Conservation (phyloP, 257 asterid species). For the Phtheirospermum japonicum region DNA sequence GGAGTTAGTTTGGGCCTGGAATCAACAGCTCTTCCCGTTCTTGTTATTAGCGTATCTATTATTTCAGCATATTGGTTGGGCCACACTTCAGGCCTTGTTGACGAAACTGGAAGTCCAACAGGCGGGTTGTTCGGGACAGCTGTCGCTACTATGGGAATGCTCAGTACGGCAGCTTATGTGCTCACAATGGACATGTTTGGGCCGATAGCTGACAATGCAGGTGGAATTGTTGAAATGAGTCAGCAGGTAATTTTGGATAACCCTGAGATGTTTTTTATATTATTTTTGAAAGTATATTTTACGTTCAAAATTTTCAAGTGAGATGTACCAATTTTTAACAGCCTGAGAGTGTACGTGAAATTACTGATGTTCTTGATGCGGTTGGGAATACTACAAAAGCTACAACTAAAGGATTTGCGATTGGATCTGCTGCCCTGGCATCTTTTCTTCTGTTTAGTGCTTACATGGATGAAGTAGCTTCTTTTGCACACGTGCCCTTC, state of each 20-base stretch:
- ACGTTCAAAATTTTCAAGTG: neutral
- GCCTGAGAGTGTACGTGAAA: conserved; percentile 99
- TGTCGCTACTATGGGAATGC: conserved; percentile 99
- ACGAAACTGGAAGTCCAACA: conserved; percentile 88
- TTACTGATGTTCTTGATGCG: conserved; percentile 96
- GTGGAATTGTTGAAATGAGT: conserved; percentile 99
- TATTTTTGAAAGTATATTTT: neutral
- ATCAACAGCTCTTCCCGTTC: conserved; percentile 98
- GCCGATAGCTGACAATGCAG: conserved; percentile 99
- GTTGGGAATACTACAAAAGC: conserved; percentile 99
- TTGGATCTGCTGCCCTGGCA: conserved; percentile 99
- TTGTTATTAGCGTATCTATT: conserved; percentile 79
- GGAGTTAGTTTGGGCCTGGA: conserved; percentile 98
- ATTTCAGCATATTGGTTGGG: conserved; percentile 97
- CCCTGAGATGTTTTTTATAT: conserved; percentile 8
- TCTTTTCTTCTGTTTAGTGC: conserved; percentile 98
- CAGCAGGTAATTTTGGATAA: conserved; percentile 67
- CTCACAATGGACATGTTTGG: conserved; percentile 99
- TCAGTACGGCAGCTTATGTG: conserved; percentile 98
- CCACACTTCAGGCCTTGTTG: conserved; percentile 87
- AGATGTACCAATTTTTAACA: conserved; percentile 31
- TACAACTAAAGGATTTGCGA: conserved; percentile 99
- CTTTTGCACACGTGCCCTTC: conserved; percentile 69
- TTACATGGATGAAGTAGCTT: conserved; percentile 96
- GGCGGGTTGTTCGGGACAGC: conserved; percentile 99